Conservation (phyloP, 1,139 yeast genomes). For the Geotrichum macrosporum region DNA sequence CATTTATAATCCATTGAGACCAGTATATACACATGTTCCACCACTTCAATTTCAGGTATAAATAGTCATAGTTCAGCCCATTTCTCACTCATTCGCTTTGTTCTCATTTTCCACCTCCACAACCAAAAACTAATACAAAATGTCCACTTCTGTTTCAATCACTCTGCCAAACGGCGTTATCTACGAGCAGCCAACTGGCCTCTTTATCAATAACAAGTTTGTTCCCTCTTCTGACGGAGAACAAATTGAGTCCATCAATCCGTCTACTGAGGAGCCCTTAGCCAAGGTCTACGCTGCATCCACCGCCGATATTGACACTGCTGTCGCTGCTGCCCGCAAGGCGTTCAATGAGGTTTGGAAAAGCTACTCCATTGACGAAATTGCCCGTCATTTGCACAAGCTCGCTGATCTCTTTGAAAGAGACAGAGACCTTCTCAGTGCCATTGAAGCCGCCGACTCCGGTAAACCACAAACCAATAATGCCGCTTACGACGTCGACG, state of each 20-base stretch:
- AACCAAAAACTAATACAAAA: no score
- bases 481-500: slow-evolving; percentile 55
- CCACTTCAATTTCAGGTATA: no score
- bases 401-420: slow-evolving; percentile 63
- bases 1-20: no score
- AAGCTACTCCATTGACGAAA: slow-evolving; percentile 46
- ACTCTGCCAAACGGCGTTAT: slow-evolving; percentile 60
- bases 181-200: slow-evolving; percentile 62
- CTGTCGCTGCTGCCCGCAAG: slow-evolving; percentile 51
- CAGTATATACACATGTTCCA: no score
- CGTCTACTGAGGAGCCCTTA: slow-evolving; percentile 53
- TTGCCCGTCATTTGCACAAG: slow-evolving; percentile 56
- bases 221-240: slow-evolving; percentile 47
- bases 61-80: no score
- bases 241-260: slow-evolving; percentile 54
- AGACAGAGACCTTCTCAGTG: slow-evolving; percentile 55
- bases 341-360: slow-evolving; percentile 51
- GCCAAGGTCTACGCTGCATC: slow-evolving; percentile 51
- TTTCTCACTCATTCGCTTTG: no score
- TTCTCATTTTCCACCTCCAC: no score
- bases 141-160: slow-evolving; percentile 35
- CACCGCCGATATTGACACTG: slow-evolving; percentile 51
- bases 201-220: slow-evolving; percentile 61
- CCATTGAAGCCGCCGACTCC: slow-evolving; percentile 76
- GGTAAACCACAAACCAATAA: slow-evolving; percentile 67